Conservation (phyloP, 768 basidiomycete species). For the Rubroboletus pulcherrimus region DNA sequence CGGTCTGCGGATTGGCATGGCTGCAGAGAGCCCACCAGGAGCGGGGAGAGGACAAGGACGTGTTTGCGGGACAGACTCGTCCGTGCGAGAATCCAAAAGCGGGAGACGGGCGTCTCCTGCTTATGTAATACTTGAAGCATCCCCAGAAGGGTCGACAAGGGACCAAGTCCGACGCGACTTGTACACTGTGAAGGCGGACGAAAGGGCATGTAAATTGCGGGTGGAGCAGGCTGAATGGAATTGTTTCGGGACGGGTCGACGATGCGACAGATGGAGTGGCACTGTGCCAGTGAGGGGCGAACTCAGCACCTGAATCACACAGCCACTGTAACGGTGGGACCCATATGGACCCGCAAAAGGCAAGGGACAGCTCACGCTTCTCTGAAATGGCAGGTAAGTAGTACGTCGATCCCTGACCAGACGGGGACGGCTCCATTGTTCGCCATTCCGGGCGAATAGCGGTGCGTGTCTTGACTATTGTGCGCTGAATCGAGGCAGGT, state of each 20-base stretch:
- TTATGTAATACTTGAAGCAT: constrained; percentile 20
- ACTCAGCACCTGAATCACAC: constrained; percentile 14
- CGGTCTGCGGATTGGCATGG: constrained; percentile 54
- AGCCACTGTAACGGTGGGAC: constrained; percentile 36
- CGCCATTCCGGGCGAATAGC: constrained; percentile 21
- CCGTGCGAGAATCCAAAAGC: constrained; percentile 20
- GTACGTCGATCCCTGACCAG: constrained; percentile 17
- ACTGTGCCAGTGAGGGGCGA: background rate
- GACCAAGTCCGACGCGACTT: background rate
- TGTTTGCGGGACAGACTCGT: constrained; percentile 14
- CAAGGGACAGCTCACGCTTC: constrained; percentile 11
- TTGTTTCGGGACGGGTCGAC: background rate
- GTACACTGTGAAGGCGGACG: background rate
- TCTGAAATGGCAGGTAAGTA: background rate
- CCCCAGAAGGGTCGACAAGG: background rate
- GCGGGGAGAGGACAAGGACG: background rate
- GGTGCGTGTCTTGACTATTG: constrained; percentile 25
- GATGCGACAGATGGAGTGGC: background rate
- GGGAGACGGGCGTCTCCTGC: constrained; percentile 1
- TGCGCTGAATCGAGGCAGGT: constrained; percentile 20
- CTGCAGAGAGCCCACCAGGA: constrained; percentile 25
- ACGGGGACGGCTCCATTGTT: constrained; percentile 23
- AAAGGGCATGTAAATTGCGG: background rate
- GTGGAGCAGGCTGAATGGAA: background rate
- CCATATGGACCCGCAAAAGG: constrained; percentile 41